Evolutionary conservation across 1,139 yeast species (phyloP).

Genomic region (Kurtzmaniella quercitrusa): DNA sequence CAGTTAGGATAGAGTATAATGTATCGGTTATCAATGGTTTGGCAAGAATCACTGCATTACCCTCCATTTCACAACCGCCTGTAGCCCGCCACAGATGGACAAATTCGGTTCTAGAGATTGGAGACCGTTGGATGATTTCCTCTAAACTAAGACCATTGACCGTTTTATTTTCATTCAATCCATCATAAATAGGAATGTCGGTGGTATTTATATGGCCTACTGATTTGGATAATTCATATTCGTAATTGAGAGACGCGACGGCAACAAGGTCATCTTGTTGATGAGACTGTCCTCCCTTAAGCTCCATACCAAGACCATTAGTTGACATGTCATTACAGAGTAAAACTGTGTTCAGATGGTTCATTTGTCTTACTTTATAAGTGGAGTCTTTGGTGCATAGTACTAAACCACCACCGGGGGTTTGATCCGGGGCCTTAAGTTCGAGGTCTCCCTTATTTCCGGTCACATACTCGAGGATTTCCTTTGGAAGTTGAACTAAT

Average conservation of each 20-base stretch:
- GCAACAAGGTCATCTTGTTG: constrained; percentile 27
- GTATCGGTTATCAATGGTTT: constrained; percentile 22
- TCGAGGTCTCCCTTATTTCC: constrained; percentile 22
- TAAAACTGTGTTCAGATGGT: constrained; percentile 80
- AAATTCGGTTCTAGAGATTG: constrained; percentile 58
- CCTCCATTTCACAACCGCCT: constrained; percentile 54
- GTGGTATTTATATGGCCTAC: constrained; percentile 41
- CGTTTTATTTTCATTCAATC: constrained; percentile 5
- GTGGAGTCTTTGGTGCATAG: constrained; percentile 59
- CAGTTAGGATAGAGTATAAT: constrained; percentile 44
- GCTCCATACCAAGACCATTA: constrained; percentile 9
- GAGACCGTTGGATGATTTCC: constrained; percentile 41
- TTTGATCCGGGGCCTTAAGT: constrained; percentile 42
- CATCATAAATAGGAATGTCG: constrained; percentile 48
- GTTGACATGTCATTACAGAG: constrained; percentile 37
- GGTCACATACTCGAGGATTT: constrained; percentile 42
- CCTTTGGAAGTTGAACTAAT: constrained; percentile 57
- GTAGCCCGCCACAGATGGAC: constrained; percentile 44
- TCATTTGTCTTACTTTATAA: constrained; percentile 69
- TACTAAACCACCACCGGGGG: constrained; percentile 41
- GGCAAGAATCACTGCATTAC: constrained; percentile 25
- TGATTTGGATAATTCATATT: constrained; percentile 44
- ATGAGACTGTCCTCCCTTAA: neutral
- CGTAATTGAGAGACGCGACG: constrained; percentile 40
- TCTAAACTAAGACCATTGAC: constrained; percentile 15